phyloP scores from a whole-genome alignment of 352 stramenopile genomes.

The Globisporangium sylvaticum region DNA sequence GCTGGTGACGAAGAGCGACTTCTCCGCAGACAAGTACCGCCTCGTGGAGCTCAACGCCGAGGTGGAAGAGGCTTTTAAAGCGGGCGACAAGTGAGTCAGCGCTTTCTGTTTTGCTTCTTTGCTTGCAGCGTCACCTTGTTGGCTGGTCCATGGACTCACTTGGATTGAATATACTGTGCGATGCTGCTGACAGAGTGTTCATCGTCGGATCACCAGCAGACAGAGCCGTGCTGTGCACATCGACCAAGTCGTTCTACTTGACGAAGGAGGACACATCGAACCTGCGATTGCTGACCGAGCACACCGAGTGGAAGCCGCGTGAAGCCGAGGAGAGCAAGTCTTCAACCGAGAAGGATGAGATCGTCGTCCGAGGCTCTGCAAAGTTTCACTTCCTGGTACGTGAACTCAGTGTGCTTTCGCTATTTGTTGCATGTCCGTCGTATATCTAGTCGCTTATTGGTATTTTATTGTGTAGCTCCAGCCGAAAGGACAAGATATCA shows the following conservation, averaged over 20 bases:
- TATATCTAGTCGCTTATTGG: neutral
- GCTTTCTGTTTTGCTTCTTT: neutral
- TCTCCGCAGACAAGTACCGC: conserved; percentile 49
- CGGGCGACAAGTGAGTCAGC: conserved; percentile 37
- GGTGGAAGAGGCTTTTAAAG: conserved; percentile 50
- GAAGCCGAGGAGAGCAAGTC: conserved; percentile 20
- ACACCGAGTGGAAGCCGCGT: conserved; percentile 42
- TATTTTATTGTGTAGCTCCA: conserved; percentile 43
- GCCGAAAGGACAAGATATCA: conserved; percentile 50
- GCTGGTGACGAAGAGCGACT: conserved; percentile 51
- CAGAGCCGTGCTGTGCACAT: conserved; percentile 68
- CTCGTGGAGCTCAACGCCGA: conserved; percentile 64
- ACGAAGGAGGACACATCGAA: conserved; percentile 84
- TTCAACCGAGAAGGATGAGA: conserved; percentile 14
- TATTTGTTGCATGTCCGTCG: neutral
- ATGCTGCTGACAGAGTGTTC: conserved; percentile 34
- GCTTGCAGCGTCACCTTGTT: neutral
- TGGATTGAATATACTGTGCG: conserved; percentile 1
- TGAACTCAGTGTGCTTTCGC: neutral
- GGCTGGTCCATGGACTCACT: neutral
- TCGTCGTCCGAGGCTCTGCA: conserved; percentile 52
- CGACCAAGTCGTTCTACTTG: conserved; percentile 64
- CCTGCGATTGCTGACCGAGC: conserved; percentile 58
- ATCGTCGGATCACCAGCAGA: conserved; percentile 55
- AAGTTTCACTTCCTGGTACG: conserved; percentile 67